phyloP scores from a whole-genome alignment of 2,329 filamentous ascomycete species.

The Sclerotinia nivalis region DNA sequence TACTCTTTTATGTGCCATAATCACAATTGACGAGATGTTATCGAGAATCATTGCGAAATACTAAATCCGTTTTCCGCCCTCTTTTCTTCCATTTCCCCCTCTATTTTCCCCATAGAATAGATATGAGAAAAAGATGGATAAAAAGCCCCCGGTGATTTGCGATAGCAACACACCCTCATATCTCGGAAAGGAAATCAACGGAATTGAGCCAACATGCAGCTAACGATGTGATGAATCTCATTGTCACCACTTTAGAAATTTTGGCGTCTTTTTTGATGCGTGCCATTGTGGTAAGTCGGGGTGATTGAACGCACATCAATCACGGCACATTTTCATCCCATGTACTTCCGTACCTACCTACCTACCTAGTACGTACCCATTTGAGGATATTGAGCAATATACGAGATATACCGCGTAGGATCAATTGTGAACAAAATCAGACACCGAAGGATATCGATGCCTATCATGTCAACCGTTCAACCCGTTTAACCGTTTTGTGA shows the following conservation, averaged over 20 bases:
- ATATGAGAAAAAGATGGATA: not conserved
- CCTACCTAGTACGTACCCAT: not conserved
- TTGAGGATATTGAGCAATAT: not conserved
- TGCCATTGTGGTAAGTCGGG: not conserved
- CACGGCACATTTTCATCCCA: slow-evolving; percentile 12
- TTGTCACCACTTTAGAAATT: not conserved
- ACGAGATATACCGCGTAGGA: not conserved
- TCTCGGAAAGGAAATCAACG: not conserved
- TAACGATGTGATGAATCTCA: slow-evolving; percentile 17
- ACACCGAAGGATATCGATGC: not conserved
- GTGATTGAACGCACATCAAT: slow-evolving; percentile 2
- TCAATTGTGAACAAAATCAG: not conserved
- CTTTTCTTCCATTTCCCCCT: not conserved
- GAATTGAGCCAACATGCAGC: slow-evolving; percentile 2
- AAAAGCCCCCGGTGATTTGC: not conserved
- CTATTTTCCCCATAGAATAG: not conserved
- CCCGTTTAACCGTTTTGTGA: not conserved
- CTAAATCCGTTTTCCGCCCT: not conserved
- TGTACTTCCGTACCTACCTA: not conserved
- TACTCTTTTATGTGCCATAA: not conserved
- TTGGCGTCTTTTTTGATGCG: slow-evolving; percentile 3
- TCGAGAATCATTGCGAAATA: not conserved
- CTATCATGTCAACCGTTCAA: not conserved
- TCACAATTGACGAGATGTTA: not conserved
- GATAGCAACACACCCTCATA: not conserved